Evolutionary conservation across 352 stramenopile species (phyloP), one percentile per base, ranked within the genome.

Genomic region (Pythium monospermum): DNA sequence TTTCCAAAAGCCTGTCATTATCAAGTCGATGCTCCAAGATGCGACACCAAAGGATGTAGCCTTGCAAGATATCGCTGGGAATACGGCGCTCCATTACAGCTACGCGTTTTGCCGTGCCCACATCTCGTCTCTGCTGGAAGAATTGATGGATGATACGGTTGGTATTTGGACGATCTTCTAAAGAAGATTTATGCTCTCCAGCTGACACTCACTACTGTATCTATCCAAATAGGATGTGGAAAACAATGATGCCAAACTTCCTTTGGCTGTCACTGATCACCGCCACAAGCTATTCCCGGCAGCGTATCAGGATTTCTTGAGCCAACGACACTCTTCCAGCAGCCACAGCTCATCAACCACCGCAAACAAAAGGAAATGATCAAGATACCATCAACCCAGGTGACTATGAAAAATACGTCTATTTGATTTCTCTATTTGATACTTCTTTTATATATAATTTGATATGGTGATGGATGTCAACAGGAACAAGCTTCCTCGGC

Each of bases 11-110:
- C 22, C n/a, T 43, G 0, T 49, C 11, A 44, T 83, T 4, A 63
- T 86, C 30, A 55, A 75, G 26, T 46, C 49, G 3, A 49, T 89
- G 11, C 41, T 89, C 15, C 56, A 75, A 7, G 57, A 50, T 1
- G 39, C 48, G 4, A 61, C 59, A 1, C 40, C 65, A 32, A 41
- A 61, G 1, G 48, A 66, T 12, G 47, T 85, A 5, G 41, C 41
- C 21, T 16, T 35, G 15, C n/a, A n/a, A 11, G 75, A 89, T 44
- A 25, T 23, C 4, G 31, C 70, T 15, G 75, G 71, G 6, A 89
- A 83, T 38, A 71, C 60, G 6, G 67, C 71, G 12, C 49, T 89
- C 2, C 78, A 89, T 48, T 86, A 89, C 49, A 73, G 68, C 47
- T 89, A 89, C 65, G 78, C 75, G 4, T 89, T 85, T 49, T 68